phyloP scores from a whole-genome alignment of 148 eudicot species.

The Vaccinium macrocarpon region DNA sequence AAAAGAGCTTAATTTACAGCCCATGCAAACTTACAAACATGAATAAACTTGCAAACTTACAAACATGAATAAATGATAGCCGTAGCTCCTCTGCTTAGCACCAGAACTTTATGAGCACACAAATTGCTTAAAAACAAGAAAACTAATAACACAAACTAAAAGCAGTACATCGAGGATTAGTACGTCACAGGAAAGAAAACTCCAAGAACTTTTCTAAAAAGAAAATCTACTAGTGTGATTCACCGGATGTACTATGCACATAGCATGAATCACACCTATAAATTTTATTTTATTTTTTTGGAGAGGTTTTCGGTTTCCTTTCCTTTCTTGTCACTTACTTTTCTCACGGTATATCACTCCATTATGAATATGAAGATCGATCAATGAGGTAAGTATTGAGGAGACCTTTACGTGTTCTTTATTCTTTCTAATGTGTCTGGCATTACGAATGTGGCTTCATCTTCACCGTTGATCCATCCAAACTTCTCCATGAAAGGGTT shows the following conservation, averaged over 20 bases:
- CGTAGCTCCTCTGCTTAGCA: neutral
- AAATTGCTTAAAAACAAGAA: neutral
- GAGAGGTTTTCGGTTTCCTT: no score
- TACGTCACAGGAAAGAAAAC: no score
- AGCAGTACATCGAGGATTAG: no score
- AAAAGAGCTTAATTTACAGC: neutral
- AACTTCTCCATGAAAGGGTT: constrained; percentile 36
- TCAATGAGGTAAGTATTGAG: neutral
- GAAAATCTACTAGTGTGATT: no score
- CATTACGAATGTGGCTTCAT: constrained; percentile 20
- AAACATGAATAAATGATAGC: neutral
- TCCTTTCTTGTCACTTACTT: no score
- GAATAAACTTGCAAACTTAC: neutral
- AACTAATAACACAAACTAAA: neutral
- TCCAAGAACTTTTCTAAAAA: no score
- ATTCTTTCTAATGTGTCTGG: neutral
- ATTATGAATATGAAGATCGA: neutral
- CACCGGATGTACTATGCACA: no score
- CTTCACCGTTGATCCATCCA: constrained; percentile 37
- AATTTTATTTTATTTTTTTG: no score
- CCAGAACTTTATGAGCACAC: neutral
- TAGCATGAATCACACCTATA: no score
- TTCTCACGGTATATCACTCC: neutral
- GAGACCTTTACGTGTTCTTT: neutral
- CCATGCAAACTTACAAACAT: no score